Base-by-base conservation (phyloP, 441 rosid genomes). In the Manihot esculenta region DNA sequence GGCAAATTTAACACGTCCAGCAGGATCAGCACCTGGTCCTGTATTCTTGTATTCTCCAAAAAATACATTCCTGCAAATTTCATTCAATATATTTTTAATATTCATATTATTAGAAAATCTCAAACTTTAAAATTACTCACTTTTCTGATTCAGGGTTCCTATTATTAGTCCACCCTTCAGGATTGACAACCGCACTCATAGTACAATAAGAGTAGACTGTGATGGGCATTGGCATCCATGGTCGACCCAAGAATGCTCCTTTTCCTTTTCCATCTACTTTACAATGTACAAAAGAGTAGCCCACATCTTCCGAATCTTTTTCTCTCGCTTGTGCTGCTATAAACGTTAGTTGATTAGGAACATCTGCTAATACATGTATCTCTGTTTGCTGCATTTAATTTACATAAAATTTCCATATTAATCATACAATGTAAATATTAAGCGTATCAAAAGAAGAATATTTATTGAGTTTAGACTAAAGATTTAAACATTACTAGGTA, bases 241-340 rank as follows among this genome's bases (percentile, higher is more conserved):
- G 86, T 67, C 93, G 68, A 1, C 97, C 97, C 67, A 86, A 74
- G 71, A 42, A 85, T 1, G 89, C 71, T 5, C 83, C 81, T 0
- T 18, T 62, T 27, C 81, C 90, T 2, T 57, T 62, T 12, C 96
- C 93, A 0, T 77, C 73, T 41, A 88, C 7, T 14, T 24, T 74
- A 74, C 90, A 79, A 59, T 88, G 97, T 47, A 85, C 90, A 17
- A 92, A 82, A 0, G 84, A 64, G 70, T 74, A 91, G 15, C 94
- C 90, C 1, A 74, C 76, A 59, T 84, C 79, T 47, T 84, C 84
- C 0, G 8, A 15, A 1, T 26, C 10, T 0, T 51, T 68, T 6
- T 75, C 13, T 74, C 87, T 82, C 4, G 83, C 86, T 2, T 35
- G 41, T 35, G 41, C 41, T 35, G 96, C 78, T 75, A 92, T 35